These are phyloP conservation scores for Boletus sp. DNA, from an alignment of 768 basidiomycete genomes.

Conservation along the genomic window DNA sequence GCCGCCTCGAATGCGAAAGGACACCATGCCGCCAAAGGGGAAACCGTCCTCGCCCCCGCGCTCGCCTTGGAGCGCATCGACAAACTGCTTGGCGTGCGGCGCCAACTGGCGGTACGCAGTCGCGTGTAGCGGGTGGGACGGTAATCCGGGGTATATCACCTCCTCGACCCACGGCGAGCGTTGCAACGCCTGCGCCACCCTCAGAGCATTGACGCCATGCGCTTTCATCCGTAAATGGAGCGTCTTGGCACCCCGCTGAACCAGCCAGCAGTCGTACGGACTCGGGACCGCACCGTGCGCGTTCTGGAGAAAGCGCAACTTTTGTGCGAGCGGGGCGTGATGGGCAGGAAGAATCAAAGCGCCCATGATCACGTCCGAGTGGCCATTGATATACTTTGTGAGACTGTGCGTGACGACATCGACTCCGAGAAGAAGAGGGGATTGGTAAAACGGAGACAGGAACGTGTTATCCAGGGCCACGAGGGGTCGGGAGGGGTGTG, in stretches of 20 bases:
- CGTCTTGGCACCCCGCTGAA: conserved; percentile 88
- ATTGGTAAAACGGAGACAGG: conserved; percentile 87
- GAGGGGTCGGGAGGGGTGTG: conserved; percentile 63
- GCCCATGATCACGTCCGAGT: conserved; percentile 92
- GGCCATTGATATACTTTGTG: conserved; percentile 92
- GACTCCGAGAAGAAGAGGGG: conserved; percentile 80
- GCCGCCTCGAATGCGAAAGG: conserved; percentile 59
- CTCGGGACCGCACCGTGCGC: conserved; percentile 83
- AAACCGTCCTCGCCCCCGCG: conserved; percentile 50
- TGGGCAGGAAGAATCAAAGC: conserved; percentile 66
- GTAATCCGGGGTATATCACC: conserved; percentile 85
- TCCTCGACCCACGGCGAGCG: conserved; percentile 59
- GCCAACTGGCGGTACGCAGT: conserved; percentile 62
- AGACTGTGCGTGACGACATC: conserved; percentile 83
- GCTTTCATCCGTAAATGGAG: conserved; percentile 83
- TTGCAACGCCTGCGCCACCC: conserved; percentile 62
- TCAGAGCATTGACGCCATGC: conserved; percentile 81
- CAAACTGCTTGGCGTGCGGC: conserved; percentile 66
- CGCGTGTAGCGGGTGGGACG: conserved; percentile 59
- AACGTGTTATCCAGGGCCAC: conserved; percentile 95
- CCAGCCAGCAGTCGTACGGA: conserved; percentile 86
- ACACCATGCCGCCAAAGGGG: conserved; percentile 90
- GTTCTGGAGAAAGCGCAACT: conserved; percentile 86
- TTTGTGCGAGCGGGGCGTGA: conserved; percentile 44
- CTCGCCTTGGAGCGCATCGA: conserved; percentile 36